Evolutionary conservation across 495 filamentous ascomycete genomes (phyloP), one percentile per base, ranked within the genome.

Genomic region (Cairneyella variabilis): DNA sequence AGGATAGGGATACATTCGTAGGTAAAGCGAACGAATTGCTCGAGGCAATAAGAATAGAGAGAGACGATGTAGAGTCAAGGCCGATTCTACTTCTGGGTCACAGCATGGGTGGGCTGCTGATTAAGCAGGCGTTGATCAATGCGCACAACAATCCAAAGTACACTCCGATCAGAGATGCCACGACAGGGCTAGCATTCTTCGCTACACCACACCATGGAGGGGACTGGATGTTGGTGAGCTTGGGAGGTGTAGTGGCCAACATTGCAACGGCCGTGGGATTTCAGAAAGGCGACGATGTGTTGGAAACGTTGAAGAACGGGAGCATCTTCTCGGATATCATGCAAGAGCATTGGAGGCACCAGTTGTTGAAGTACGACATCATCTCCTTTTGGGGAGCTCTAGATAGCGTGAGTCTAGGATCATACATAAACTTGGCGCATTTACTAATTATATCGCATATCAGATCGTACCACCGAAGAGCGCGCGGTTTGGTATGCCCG

Each of bases 91-190:
- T 71, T 57, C 36, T 71, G 34, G 62, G 62, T 27, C 68, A 73
- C 51, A 73, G 69, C 48, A 38, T 71, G 1, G 70, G 69, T 11
- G 70, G 70, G 1, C 62, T 73, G 18, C 51, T 73, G 0, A 56
- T 66, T 43, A 71, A 71, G 53, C 65, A 69, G 42, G 53, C 53
- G 23, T 20, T 56, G 14, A 37, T 56, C 3, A 48, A 42, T n/a
- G 37, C 44, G 18, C 34, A 48, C 5, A 48, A 48, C 25, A 49
- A 41, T 26, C 21, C 34, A 9, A 41, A 32, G 12, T 56, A 49
- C 17, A 32, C n/a, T 21, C 23, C 32, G 17, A 48, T 56, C 20
- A 40, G 42, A 22, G 44, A 42, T 42, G 27, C 43, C 0, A 54
- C 44, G 10, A 50, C 23, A 43, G 43, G 42, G 27, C 32, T 51